Evolutionary conservation across 192 early-diverging fungal genomes (phyloP).

Genomic region (Mycoemilia scoparia): DNA sequence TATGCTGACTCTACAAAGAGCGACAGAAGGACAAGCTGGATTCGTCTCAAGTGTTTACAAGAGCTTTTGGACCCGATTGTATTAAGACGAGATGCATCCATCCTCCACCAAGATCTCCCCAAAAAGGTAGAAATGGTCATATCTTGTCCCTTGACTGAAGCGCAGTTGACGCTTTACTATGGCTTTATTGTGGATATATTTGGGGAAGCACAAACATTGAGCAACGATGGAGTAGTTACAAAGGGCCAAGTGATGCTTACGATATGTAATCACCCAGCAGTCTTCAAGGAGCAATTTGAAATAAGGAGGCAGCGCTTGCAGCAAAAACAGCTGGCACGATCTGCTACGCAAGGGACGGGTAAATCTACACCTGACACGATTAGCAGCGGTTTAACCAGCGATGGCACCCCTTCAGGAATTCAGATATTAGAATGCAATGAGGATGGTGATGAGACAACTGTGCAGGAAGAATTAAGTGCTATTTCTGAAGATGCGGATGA

Average conservation of each 20-base stretch:
- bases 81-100: constrained; percentile 29
- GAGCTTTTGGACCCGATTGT: constrained; percentile 46
- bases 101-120: constrained; percentile 38
- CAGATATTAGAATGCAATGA: too few relatives aligned
- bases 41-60: constrained; percentile 35
- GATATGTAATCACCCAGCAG: constrained; percentile 50
- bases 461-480: too few relatives aligned
- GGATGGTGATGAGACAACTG: too few relatives aligned
- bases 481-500: too few relatives aligned
- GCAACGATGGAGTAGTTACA: constrained; percentile 8
- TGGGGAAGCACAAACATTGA: background rate
- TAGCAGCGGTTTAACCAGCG: constrained; percentile 3
- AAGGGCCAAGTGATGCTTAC: constrained; percentile 11
- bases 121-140: constrained; percentile 56
- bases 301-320: too few relatives aligned
- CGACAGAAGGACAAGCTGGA: constrained; percentile 5
- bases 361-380: constrained; percentile 1
- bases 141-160: constrained; percentile 31
- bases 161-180: constrained; percentile 40
- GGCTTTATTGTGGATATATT: constrained; percentile 11
- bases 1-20: constrained; percentile 27
- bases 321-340: too few relatives aligned
- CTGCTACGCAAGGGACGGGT: background rate
- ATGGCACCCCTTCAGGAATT: too few relatives aligned
- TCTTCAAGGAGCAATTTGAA: constrained; percentile 16